Conservation (phyloP, 2,329 filamentous ascomycete species). For the Thermomyces lanuginosus region DNA sequence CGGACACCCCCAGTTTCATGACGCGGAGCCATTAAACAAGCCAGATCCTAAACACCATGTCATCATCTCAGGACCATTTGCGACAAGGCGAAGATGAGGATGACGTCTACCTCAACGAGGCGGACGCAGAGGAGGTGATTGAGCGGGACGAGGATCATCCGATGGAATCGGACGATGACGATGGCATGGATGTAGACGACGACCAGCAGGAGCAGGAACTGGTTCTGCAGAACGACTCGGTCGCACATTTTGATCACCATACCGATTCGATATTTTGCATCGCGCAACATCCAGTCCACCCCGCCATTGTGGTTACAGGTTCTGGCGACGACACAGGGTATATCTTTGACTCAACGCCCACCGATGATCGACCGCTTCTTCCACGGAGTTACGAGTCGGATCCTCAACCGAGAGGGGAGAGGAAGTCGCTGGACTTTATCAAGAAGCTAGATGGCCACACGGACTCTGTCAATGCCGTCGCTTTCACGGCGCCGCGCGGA, state of each 20-base stretch:
- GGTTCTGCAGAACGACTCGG: constrained; percentile 74
- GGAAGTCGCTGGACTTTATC: constrained; percentile 46
- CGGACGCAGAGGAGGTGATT: constrained; percentile 66
- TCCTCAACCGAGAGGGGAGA: constrained; percentile 41
- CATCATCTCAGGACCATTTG: constrained; percentile 17
- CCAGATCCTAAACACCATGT: too few species aligned
- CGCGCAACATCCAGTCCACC: constrained; percentile 70
- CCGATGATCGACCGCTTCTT: constrained; percentile 45
- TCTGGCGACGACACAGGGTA: constrained; percentile 77
- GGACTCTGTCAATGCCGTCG: constrained; percentile 74
- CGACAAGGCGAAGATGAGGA: constrained; percentile 39
- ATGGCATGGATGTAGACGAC: constrained; percentile 26
- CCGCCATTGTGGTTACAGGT: constrained; percentile 69
- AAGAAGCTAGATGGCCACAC: constrained; percentile 75
- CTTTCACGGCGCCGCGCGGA: constrained; percentile 69
- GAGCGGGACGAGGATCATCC: constrained; percentile 49
- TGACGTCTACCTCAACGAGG: constrained; percentile 56
- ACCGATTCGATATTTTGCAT: constrained; percentile 89
- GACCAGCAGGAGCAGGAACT: constrained; percentile 28
- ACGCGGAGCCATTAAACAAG: too few species aligned
- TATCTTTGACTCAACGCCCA: constrained; percentile 60
- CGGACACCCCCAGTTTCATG: too few species aligned
- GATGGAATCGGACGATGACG: constrained; percentile 55
- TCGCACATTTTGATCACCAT: constrained; percentile 80
- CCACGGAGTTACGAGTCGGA: constrained; percentile 58